Percentiles rank a stretch among this genome's conserved stretches.
These are phyloP conservation scores for Aspergillus pseudoglaucus DNA, from an alignment of 2,329 filamentous ascomycete species.

Conservation along the genomic window DNA sequence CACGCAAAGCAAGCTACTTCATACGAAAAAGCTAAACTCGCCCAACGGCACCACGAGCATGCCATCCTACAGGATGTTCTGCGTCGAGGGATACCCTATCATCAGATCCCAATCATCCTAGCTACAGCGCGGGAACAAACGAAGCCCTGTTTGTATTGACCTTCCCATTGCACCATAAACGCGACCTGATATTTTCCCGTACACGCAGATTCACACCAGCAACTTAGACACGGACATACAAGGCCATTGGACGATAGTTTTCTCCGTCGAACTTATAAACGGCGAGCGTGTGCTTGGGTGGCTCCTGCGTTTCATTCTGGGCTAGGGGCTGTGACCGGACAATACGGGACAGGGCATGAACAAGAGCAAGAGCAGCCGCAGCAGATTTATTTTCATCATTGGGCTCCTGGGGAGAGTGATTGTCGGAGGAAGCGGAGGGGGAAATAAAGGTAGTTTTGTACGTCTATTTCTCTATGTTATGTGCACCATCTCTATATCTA, in stretches of 20 bases:
- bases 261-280: background rate
- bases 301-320: no score
- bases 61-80: slow-evolving; percentile 5
- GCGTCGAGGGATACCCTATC: background rate
- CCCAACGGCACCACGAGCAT: slow-evolving; percentile 4
- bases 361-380: background rate
- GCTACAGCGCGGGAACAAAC: background rate
- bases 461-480: no score
- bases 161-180: background rate
- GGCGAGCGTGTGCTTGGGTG: background rate
- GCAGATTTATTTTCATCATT: slow-evolving; percentile 3
- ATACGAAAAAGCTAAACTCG: slow-evolving; percentile 5
- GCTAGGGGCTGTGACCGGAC: no score
- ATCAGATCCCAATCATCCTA: background rate
- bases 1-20: slow-evolving; percentile 4
- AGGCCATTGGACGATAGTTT: background rate
- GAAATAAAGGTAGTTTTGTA: no score
- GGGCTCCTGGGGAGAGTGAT: background rate
- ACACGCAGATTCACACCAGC: background rate
- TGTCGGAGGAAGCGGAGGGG: background rate
- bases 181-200: background rate
- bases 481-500: no score
- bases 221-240: background rate
- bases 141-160: background rate
- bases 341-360: no score